Base-by-base conservation (phyloP, 768 basidiomycete genomes). In the Rhodotorula diobovata region DNA sequence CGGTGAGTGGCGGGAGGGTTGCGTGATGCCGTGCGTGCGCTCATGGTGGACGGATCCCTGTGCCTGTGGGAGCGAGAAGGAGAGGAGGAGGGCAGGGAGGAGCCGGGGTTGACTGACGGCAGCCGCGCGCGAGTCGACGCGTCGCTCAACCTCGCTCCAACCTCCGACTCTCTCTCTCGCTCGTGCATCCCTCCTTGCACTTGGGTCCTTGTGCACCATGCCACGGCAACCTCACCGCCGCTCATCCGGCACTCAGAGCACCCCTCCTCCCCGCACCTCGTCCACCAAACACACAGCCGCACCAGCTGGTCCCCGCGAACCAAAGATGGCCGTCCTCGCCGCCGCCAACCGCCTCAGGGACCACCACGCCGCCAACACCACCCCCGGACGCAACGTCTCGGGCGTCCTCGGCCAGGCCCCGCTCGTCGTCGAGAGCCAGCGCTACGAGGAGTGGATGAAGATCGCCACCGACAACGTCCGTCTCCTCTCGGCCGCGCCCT, bases 371-470 rank as follows among this genome's bases (percentile, higher is more conserved):
- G 16, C 56, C 12, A 16, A 8, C n/a, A 58, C n/a, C n/a, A n/a
- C 67, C 7, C 67, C 60, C 14, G 32, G 60, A 23, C 30, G 35
- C 55, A 39, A 25, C 59, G 30, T n/a, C 43, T 32, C 46, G 8
- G 25, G 54, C 39, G 34, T 23, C 20, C 56, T 37, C 56, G 35
- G 56, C 56, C 37, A 57, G 12, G 66, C 66, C 1, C 66, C 73
- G 2, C 55, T 75, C 16, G 71, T 75, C 34, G 66, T 75, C 32
- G 71, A 75, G 57, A 63, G 56, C 10, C 71, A 70, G 58, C 65
- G 74, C n/a, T 78, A 74, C 57, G 96, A 99, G 80, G 93, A 98
- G 81, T 98, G 96, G 96, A 98, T 99, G 95, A 98, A 98, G 84
- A 88, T 98, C 88, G 93, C 94, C 2, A 98, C 95, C 5, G 95